These are phyloP conservation scores for Psilocybe cubensis DNA, from an alignment of 768 basidiomycete genomes.

Conservation along the genomic window DNA sequence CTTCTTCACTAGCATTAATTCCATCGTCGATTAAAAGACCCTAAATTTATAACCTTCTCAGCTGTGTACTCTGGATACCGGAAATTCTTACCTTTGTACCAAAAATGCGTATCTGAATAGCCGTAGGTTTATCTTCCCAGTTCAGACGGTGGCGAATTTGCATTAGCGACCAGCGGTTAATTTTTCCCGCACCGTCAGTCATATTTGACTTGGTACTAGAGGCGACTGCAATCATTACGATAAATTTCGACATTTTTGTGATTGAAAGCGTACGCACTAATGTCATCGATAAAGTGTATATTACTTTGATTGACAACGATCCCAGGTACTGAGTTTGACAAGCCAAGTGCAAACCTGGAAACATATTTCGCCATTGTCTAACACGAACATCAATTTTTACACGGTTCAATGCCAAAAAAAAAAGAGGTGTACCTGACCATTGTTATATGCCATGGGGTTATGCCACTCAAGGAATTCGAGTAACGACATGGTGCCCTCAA, in stretches of 20 bases:
- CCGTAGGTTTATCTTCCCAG: conserved; percentile 45
- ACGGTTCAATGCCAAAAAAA: neutral
- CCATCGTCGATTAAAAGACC: conserved; percentile 44
- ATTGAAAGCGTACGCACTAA: conserved; percentile 38
- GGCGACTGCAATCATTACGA: conserved; percentile 20
- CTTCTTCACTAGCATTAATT: conserved; percentile 22
- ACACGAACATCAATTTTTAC: neutral
- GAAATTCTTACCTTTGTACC: conserved; percentile 47
- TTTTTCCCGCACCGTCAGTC: conserved; percentile 60
- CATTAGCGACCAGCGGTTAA: conserved; percentile 40
- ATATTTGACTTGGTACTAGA: conserved; percentile 41
- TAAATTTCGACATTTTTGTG: neutral
- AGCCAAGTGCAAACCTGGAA: conserved; percentile 60
- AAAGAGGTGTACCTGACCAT: conserved; percentile 47
- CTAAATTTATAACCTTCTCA: conserved; percentile 22
- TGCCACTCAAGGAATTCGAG: conserved; percentile 56
- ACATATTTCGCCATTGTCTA: conserved; percentile 69
- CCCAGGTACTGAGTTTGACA: conserved; percentile 69
- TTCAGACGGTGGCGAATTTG: conserved; percentile 35
- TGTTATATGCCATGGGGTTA: conserved; percentile 52
- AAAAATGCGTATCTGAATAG: conserved; percentile 51
- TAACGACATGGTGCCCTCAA: conserved; percentile 38
- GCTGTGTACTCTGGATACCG: neutral
- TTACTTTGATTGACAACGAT: conserved; percentile 38
- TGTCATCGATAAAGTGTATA: conserved; percentile 47